A percentile compares a stretch with the other conserved stretches of the same genome.
Conservation (phyloP, 225 moss, liverwort and hornwort species). For the Lunularia cruciata region DNA sequence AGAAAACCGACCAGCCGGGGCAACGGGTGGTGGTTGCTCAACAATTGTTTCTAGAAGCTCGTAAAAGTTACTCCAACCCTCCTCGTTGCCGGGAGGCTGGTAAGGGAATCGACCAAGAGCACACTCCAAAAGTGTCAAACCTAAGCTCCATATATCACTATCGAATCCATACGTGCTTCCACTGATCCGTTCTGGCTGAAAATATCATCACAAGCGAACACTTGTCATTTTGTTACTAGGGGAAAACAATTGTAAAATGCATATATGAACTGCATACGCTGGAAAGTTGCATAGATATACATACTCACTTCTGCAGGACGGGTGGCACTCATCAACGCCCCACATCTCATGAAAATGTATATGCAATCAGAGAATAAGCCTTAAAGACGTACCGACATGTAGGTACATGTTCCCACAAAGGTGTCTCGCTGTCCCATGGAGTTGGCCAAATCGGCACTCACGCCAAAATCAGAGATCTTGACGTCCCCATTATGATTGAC, state of each 20-base stretch:
- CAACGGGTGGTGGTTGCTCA: slow-evolving; percentile 82
- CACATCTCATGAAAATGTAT: neutral
- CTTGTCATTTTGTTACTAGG: too few species aligned
- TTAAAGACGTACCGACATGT: slow-evolving; percentile 82
- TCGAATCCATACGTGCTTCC: slow-evolving; percentile 84
- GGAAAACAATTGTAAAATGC: too few species aligned
- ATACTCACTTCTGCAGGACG: neutral
- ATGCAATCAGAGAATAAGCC: neutral
- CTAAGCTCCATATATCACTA: slow-evolving; percentile 98
- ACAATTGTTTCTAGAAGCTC: slow-evolving; percentile 92
- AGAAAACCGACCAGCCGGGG: slow-evolving; percentile 76
- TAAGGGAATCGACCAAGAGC: slow-evolving; percentile 90
- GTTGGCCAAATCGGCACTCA: slow-evolving; percentile 82
- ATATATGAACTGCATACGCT: too few species aligned
- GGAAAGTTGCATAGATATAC: too few species aligned
- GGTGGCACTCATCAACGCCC: neutral
- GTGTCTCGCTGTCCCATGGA: slow-evolving; percentile 89
- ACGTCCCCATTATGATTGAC: slow-evolving; percentile 82
- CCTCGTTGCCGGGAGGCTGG: slow-evolving; percentile 82
- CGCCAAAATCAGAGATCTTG: slow-evolving; percentile 96
- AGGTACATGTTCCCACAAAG: slow-evolving; percentile 92
- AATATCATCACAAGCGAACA: too few species aligned
- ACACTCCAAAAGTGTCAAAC: slow-evolving; percentile 88
- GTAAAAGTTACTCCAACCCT: slow-evolving; percentile 93
- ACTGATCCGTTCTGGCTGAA: slow-evolving; percentile 88